Conservation (phyloP, 805 yeast genomes). For the Zygoascus tannicola region DNA sequence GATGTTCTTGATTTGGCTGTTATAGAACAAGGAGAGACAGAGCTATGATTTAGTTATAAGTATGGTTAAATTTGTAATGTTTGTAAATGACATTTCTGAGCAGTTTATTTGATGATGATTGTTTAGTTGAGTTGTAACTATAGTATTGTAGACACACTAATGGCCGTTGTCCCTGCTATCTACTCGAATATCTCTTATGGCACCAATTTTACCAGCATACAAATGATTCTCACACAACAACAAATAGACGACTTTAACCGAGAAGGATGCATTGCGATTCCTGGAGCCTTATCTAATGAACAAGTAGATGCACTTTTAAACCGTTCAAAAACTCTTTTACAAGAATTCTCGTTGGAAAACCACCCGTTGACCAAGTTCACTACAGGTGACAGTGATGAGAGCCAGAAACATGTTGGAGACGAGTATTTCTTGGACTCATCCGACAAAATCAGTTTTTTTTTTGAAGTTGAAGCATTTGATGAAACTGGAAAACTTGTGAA, state of each 20-base stretch:
- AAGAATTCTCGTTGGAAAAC: constrained; percentile 39
- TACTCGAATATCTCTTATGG: neutral
- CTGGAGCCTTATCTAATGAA: constrained; percentile 39
- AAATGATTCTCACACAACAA: constrained; percentile 31
- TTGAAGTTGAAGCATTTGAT: constrained; percentile 63
- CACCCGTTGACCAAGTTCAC: constrained; percentile 69
- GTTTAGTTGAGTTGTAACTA: neutral
- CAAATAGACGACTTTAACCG: constrained; percentile 42
- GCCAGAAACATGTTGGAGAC: constrained; percentile 59
- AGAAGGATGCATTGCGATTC: constrained; percentile 55
- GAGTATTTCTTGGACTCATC: constrained; percentile 59
- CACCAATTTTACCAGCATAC: neutral
- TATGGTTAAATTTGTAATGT: neutral
- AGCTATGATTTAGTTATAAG: constrained; percentile 7
- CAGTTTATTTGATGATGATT: neutral
- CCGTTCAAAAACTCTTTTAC: constrained; percentile 38
- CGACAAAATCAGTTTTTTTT: constrained; percentile 58
- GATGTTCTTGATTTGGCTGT: constrained; percentile 90
- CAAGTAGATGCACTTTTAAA: constrained; percentile 35
- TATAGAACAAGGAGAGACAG: constrained; percentile 44
- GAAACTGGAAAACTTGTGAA: constrained; percentile 40
- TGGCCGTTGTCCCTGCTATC: neutral
- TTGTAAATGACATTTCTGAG: neutral
- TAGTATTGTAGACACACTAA: too few species aligned
- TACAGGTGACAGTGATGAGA: constrained; percentile 36